Evolutionary conservation across 2,329 filamentous ascomycete genomes (phyloP).

Genomic region (Dothideomycetidae sp.): DNA sequence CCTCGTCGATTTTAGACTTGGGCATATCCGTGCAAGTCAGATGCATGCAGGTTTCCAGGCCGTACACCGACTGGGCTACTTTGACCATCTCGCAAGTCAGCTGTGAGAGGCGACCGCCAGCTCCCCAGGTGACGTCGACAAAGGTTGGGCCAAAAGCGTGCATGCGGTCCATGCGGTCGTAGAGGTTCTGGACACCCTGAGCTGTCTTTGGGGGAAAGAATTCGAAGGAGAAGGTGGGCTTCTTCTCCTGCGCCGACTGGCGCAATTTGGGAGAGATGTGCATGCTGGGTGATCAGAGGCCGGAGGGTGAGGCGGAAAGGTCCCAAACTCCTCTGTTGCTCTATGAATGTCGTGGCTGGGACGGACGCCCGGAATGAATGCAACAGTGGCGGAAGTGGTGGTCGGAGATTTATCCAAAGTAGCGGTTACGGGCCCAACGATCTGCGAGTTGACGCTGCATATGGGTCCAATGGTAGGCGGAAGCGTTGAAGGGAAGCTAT

Average conservation of each 20-base stretch:
- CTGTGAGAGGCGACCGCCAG: slow-evolving; percentile 78
- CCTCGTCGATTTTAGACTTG: slow-evolving; percentile 75
- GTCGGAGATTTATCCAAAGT: slow-evolving; percentile 27
- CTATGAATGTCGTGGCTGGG: background rate
- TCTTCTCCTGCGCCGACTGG: slow-evolving; percentile 62
- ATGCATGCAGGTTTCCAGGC: slow-evolving; percentile 97
- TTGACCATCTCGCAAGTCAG: slow-evolving; percentile 96
- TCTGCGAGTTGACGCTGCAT: slow-evolving; percentile 42
- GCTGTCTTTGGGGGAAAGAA: slow-evolving; percentile 98
- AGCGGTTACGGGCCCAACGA: slow-evolving; percentile 33
- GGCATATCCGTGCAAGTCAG: slow-evolving; percentile 98
- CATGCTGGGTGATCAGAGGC: slow-evolving; percentile 45
- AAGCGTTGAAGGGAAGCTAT: too few species aligned
- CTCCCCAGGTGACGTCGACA: slow-evolving; percentile 97
- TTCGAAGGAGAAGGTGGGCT: slow-evolving; percentile 94
- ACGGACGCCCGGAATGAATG: background rate
- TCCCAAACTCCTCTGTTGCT: slow-evolving; percentile 1
- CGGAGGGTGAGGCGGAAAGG: background rate
- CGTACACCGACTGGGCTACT: slow-evolving; percentile 87
- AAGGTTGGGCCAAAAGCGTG: slow-evolving; percentile 86
- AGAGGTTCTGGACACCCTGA: slow-evolving; percentile 95
- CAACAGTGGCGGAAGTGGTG: slow-evolving; percentile 2
- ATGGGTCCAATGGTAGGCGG: too few species aligned
- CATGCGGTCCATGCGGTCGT: slow-evolving; percentile 99
- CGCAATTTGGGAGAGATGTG: slow-evolving; percentile 88